Evolutionary conservation across 2,329 filamentous ascomycete species (phyloP).

Genomic region (Cryphonectria naterciae): DNA sequence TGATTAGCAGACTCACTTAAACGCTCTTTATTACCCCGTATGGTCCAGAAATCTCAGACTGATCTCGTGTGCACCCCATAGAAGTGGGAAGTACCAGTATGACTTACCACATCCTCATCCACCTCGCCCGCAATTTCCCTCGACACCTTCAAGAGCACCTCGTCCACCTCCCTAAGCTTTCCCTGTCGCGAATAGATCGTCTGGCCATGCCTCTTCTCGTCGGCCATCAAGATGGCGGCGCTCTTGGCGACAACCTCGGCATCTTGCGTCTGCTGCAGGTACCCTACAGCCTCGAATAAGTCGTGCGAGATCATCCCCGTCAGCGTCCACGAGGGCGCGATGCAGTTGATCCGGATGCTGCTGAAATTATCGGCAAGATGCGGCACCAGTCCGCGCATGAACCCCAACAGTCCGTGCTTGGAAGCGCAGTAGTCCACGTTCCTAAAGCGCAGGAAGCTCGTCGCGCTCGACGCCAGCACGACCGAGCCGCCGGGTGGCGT

Average conservation of each 20-base stretch:
- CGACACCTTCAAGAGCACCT: conserved; percentile 43
- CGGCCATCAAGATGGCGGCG: conserved; percentile 54
- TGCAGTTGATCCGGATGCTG: conserved; percentile 55
- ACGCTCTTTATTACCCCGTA: background rate
- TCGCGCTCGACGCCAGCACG: background rate
- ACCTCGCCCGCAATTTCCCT: conserved; percentile 37
- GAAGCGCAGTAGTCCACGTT: conserved; percentile 8
- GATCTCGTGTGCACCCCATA: no score
- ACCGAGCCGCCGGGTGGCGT: background rate
- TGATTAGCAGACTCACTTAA: background rate
- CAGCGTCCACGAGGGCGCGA: conserved; percentile 60
- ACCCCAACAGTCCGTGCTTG: conserved; percentile 13
- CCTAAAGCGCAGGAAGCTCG: background rate
- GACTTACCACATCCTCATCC: conserved; percentile 6
- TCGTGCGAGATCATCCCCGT: conserved; percentile 50
- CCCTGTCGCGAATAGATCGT: conserved; percentile 54
- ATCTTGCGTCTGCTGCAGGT: conserved; percentile 48
- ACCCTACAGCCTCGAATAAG: conserved; percentile 40
- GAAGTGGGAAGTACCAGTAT: background rate
- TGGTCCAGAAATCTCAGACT: background rate
- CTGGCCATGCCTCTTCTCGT: conserved; percentile 52
- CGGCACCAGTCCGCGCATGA: conserved; percentile 7
- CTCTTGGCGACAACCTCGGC: conserved; percentile 52
- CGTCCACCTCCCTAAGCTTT: conserved; percentile 57
- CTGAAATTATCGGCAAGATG: background rate